Evolutionary conservation across 208 protist species (phyloP).

Genomic region (Acanthamoeba royreba): DNA sequence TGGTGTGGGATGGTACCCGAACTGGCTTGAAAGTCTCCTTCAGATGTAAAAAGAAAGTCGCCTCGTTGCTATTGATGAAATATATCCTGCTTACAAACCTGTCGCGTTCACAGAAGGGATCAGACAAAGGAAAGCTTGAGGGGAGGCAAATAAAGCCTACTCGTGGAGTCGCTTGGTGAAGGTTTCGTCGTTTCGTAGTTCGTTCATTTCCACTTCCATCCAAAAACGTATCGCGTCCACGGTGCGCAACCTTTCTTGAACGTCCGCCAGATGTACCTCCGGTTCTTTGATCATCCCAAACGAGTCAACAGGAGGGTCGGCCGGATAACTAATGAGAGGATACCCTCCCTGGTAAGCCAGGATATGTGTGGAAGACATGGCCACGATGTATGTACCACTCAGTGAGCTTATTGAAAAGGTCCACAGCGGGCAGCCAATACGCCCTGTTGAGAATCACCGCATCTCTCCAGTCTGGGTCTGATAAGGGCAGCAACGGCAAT

Average conservation of each 20-base stretch:
- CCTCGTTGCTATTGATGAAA: not conserved
- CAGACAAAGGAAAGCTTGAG: too few species aligned
- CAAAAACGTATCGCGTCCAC: not conserved
- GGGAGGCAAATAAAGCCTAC: not conserved
- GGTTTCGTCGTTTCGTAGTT: not conserved
- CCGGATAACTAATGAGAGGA: not conserved
- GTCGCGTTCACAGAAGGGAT: not conserved
- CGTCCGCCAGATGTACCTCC: not conserved
- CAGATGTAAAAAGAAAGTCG: not conserved
- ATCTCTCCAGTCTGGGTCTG: not conserved
- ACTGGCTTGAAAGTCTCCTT: not conserved
- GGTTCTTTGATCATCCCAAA: not conserved
- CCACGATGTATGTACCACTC: not conserved
- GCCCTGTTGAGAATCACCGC: not conserved
- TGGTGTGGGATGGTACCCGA: not conserved
- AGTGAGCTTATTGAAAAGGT: not conserved
- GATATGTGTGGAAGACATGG: too few species aligned
- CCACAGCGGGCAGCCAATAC: not conserved
- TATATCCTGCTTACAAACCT: not conserved
- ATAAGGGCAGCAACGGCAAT: not conserved
- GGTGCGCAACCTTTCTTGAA: not conserved
- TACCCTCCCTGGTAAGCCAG: too few species aligned
- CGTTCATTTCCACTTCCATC: constrained; percentile 7
- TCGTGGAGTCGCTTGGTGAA: not conserved
- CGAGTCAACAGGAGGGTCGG: not conserved